Evolutionary conservation across 805 yeast species (phyloP), one percentile per base, ranked within the genome.

Genomic region (Saturnispora quitensis): DNA sequence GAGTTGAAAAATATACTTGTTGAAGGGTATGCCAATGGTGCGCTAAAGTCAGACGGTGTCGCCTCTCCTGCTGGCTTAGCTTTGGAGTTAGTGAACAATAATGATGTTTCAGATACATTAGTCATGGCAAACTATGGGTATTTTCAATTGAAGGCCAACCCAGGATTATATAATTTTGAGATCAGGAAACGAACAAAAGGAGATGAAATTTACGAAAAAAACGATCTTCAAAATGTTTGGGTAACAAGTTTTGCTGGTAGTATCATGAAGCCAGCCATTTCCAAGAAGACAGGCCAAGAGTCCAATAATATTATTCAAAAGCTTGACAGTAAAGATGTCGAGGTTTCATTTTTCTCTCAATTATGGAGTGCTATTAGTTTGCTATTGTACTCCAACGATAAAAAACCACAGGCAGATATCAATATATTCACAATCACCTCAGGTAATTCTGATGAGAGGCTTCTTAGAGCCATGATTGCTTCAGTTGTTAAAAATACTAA

Each of bases 61-160:
- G 18, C 24, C 9, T 69, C 76, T 0, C 82, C 86, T 0, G 68
- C 76, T 0, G 86, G 85, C 1, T 58, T 83, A 15, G 70, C 74
- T 3, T 60, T 88, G 3, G 71, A 73, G 20, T 61, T 82, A 1
- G 18, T 40, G 8, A 27, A 47, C 17, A 47, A 52, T 22, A 55
- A 10, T 12, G 45, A 61, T 27, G 51, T 50, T 15, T 69, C 75
- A 1, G 88, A 82, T 56, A 84, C 96, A 0, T 71, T 68, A 38
- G 81, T 89, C 1, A 86, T 91, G 93, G 76, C 82, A 1, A 83
- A 86, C 40, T 71, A 84, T 55, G 97, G 97, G 0, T 91, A 91
- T 65, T 78, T 85, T 50, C 97, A 90, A 66, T 70, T 93, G 45
- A 78, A 78, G 55, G 81, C 85, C 0, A 73, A 72, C 48, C 93